A percentile compares a stretch with the other conserved stretches of the same genome.
phyloP scores from a whole-genome alignment of 345 rosid species.

The Hibiscus tridactylites region DNA sequence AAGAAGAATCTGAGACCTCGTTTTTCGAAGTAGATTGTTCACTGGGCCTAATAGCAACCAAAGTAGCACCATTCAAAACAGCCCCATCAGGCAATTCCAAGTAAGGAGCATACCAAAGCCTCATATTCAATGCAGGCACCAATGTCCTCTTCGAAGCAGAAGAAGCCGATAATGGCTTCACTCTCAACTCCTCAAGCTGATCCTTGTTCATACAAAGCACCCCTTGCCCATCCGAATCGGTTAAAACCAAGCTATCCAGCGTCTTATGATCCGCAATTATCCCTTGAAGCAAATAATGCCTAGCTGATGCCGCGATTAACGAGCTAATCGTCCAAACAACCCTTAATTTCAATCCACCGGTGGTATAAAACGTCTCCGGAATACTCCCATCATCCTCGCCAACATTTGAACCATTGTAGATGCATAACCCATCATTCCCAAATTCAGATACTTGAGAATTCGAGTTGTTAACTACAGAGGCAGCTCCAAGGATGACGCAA shows the following conservation, averaged over 20 bases:
- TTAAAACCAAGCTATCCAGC: constrained; percentile 68
- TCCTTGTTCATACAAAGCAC: constrained; percentile 84
- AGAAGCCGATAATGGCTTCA: constrained; percentile 85
- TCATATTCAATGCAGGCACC: constrained; percentile 87
- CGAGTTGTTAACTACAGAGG: constrained; percentile 39
- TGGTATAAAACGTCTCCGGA: constrained; percentile 89
- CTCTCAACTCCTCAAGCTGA: constrained; percentile 84
- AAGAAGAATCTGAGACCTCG: constrained; percentile 59
- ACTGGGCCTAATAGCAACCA: constrained; percentile 90
- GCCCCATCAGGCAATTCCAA: constrained; percentile 75
- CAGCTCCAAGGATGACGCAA: constrained; percentile 87
- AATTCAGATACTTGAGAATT: constrained; percentile 14
- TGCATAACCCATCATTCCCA: constrained; percentile 21
- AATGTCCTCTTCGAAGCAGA: constrained; percentile 94
- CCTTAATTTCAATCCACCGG: constrained; percentile 80
- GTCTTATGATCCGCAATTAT: constrained; percentile 83
- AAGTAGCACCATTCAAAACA: constrained; percentile 79
- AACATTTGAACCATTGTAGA: constrained; percentile 8
- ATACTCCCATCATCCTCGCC: constrained; percentile 75
- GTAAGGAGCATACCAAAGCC: constrained; percentile 88
- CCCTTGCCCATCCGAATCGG: constrained; percentile 89
- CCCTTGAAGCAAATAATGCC: constrained; percentile 84
- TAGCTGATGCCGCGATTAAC: constrained; percentile 83
- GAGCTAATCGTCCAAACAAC: constrained; percentile 99
- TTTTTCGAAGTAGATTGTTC: constrained; percentile 49